Percentiles rank a stretch among this genome's conserved stretches.
phyloP scores from a whole-genome alignment of 1,284 basidiomycete genomes.

The Sparassis latifolia region DNA sequence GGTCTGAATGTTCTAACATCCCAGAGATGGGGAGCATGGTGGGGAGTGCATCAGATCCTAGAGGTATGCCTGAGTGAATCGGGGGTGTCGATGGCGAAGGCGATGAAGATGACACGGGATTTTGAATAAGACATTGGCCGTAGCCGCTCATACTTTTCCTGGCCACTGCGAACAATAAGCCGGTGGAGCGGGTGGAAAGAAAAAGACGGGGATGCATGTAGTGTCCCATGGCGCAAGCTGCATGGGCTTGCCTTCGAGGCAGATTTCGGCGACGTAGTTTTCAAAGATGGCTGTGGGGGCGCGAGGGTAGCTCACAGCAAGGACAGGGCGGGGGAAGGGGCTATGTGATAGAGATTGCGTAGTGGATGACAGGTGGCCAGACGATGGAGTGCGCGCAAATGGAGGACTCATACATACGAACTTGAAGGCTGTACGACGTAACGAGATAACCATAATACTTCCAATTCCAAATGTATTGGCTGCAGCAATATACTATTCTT shows the following conservation, averaged over 20 bases:
- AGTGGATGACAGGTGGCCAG: no score
- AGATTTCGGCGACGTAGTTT: conserved; percentile 98
- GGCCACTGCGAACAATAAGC: conserved; percentile 48
- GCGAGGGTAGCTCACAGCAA: conserved; percentile 5
- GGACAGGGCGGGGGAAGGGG: neutral
- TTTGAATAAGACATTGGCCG: conserved; percentile 96
- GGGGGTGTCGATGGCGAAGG: conserved; percentile 93
- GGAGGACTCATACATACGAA: no score
- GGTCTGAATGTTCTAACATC: no score
- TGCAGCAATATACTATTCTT: no score
- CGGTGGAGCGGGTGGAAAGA: neutral
- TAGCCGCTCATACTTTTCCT: conserved; percentile 93
- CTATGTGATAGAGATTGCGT: no score
- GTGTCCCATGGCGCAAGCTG: conserved; percentile 97
- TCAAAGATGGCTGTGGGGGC: conserved; percentile 78
- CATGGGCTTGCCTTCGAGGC: conserved; percentile 94
- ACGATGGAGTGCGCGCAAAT: no score
- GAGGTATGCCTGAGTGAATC: conserved; percentile 93
- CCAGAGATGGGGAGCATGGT: no score
- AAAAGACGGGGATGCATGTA: conserved; percentile 55
- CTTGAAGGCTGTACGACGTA: no score
- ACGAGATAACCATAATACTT: no score
- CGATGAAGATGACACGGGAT: conserved; percentile 97
- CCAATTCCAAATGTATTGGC: no score
- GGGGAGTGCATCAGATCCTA: conserved; percentile 64